phyloP scores from a whole-genome alignment of 2,329 filamentous ascomycete species.

The Nigrospora osmanthi region DNA sequence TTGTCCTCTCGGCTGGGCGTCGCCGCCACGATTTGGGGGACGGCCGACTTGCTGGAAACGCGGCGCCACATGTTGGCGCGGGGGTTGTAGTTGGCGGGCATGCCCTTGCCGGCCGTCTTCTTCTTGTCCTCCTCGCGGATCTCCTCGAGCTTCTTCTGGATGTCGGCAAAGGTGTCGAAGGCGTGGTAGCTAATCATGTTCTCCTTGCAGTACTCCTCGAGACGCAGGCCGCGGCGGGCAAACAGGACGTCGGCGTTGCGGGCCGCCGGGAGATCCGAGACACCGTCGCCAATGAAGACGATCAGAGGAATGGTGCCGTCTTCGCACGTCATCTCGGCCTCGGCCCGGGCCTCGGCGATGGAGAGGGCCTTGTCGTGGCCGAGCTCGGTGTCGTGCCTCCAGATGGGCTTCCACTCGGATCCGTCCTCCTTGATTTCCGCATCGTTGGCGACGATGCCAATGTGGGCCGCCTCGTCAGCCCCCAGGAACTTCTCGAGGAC shows the following conservation, averaged over 20 bases:
- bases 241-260: slow-evolving; percentile 62
- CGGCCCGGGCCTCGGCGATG: slow-evolving; percentile 51
- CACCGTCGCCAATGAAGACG: slow-evolving; percentile 63
- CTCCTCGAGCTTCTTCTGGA: slow-evolving; percentile 50
- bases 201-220: slow-evolving; percentile 60
- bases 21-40: slow-evolving; percentile 24
- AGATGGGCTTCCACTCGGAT: slow-evolving; percentile 55
- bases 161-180: slow-evolving; percentile 60
- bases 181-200: slow-evolving; percentile 51
- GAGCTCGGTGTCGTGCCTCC: slow-evolving; percentile 56
- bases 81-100: slow-evolving; percentile 57
- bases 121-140: slow-evolving; percentile 52
- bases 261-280: slow-evolving; percentile 59
- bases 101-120: slow-evolving; percentile 51
- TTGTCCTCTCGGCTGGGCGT: slow-evolving; percentile 48
- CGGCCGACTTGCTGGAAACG: slow-evolving; percentile 48
- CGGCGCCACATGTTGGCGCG: slow-evolving; percentile 61
- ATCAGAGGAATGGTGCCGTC: slow-evolving; percentile 58
- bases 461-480: slow-evolving; percentile 47
- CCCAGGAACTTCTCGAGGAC: slow-evolving; percentile 60
- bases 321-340: slow-evolving; percentile 44
- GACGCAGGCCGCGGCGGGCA: slow-evolving; percentile 52
- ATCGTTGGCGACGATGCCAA: slow-evolving; percentile 63
- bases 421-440: slow-evolving; percentile 51
- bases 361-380: slow-evolving; percentile 62